Conservation (phyloP, 2,329 filamentous ascomycete species). For the Dothidotthia symphoricarpi region DNA sequence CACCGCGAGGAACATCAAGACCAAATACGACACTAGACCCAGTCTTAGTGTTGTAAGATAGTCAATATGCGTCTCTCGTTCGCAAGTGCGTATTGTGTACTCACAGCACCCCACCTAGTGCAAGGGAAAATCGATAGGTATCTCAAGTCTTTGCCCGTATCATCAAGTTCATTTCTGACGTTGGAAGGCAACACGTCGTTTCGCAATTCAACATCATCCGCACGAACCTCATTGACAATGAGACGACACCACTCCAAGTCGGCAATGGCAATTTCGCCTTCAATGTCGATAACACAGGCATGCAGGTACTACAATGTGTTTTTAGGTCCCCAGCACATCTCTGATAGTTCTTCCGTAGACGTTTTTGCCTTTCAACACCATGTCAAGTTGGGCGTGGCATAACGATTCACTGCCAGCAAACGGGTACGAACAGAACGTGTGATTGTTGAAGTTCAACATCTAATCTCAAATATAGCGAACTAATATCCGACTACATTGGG, state of each 20-base stretch:
- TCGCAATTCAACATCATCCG: constrained; percentile 23
- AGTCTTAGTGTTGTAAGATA: no score
- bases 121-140: constrained; percentile 18
- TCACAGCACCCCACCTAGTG: neutral
- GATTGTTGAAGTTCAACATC: constrained; percentile 15
- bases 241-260: constrained; percentile 52
- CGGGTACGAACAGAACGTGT: constrained; percentile 30
- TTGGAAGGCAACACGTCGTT: constrained; percentile 14
- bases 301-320: constrained; percentile 32
- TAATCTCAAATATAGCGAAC: constrained; percentile 11
- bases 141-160: neutral
- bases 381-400: constrained; percentile 48
- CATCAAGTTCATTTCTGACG: neutral
- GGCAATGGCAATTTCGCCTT: constrained; percentile 51
- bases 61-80: no score
- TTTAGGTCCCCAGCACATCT: neutral
- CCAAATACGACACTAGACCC: no score
- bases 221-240: constrained; percentile 28
- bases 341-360: constrained; percentile 19
- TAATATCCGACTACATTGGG: constrained; percentile 30
- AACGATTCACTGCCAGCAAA: constrained; percentile 45
- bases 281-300: constrained; percentile 47
- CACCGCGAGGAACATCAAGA: no score
- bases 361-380: constrained; percentile 41
- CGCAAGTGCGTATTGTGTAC: neutral